phyloP scores from a whole-genome alignment of 305 asterid species.

The Fraxinus baroniana region DNA sequence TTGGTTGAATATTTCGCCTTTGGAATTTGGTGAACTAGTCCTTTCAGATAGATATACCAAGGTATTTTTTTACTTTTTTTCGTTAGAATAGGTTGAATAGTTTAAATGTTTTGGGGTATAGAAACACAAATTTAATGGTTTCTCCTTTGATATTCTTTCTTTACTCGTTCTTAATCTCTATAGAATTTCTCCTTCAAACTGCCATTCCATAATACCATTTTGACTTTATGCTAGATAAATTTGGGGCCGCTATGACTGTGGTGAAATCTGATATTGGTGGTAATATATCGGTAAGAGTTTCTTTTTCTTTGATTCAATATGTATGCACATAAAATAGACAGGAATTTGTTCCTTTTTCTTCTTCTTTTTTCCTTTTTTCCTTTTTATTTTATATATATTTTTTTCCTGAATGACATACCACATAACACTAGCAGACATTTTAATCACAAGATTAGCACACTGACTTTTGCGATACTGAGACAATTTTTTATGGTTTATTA shows the following conservation, averaged over 20 bases:
- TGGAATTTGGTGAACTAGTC: neutral
- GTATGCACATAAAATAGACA: neutral
- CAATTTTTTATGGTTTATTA: neutral
- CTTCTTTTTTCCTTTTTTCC: neutral
- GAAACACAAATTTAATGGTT: neutral
- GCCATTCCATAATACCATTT: neutral
- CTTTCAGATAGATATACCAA: neutral
- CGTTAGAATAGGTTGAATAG: neutral
- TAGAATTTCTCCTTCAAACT: neutral
- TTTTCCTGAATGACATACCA: neutral
- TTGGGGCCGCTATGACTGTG: constrained; percentile 75
- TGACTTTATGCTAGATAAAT: constrained; percentile 56
- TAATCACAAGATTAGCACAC: neutral
- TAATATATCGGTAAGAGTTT: constrained; percentile 58
- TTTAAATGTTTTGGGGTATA: neutral
- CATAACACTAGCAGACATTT: neutral
- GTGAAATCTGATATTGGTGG: constrained; percentile 76
- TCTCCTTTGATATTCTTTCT: neutral
- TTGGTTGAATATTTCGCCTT: neutral
- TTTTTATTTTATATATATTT: neutral
- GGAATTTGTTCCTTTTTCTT: neutral
- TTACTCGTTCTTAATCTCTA: neutral
- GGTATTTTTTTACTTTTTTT: neutral
- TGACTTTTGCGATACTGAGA: constrained; percentile 1
- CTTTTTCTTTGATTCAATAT: neutral